A percentile compares a stretch with the other conserved stretches of the same genome.
Conservation (phyloP, 169 alveolate species). For the Theileria annulata region DNA sequence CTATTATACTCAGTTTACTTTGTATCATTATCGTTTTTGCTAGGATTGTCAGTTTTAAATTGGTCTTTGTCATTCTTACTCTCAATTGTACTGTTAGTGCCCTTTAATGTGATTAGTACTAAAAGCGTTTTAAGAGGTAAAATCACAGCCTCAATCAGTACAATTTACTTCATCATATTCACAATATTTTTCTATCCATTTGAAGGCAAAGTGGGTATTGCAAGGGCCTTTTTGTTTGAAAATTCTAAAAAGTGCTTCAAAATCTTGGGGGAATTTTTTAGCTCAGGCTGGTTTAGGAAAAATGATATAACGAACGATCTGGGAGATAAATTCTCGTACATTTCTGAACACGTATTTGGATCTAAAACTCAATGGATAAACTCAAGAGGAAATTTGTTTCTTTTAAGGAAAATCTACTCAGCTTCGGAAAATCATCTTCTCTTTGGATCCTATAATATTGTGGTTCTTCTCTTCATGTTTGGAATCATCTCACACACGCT, state of each 20-base stretch:
- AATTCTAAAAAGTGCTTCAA: too few relatives aligned
- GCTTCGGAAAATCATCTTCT: conserved; percentile 56
- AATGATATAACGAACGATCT: too few relatives aligned
- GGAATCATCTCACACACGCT: conserved; percentile 31
- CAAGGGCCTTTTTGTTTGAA: neutral
- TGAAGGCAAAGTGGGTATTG: neutral
- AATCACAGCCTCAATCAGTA: neutral
- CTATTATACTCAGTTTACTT: conserved; percentile 20
- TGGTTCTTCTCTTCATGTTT: conserved; percentile 35
- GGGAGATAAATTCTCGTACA: conserved; percentile 11
- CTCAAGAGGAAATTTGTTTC: conserved; percentile 28
- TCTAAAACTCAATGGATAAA: conserved; percentile 21
- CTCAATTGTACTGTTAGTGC: conserved; percentile 11
- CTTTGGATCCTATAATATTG: conserved; percentile 42
- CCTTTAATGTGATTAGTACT: conserved; percentile 31
- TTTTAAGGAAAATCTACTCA: conserved; percentile 35
- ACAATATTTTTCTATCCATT: conserved; percentile 15
- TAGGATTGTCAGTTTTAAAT: conserved; percentile 44
- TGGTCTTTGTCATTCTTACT: conserved; percentile 54
- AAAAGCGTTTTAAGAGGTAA: neutral
- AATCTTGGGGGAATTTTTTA: neutral
- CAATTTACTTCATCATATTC: neutral
- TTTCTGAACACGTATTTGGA: conserved; percentile 23
- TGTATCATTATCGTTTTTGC: conserved; percentile 24
- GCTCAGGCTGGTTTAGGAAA: too few relatives aligned